Evolutionary conservation across 768 basidiomycete species (phyloP), one percentile per base, ranked within the genome.

Genomic region (Naganishia vaughanmartiniae): DNA sequence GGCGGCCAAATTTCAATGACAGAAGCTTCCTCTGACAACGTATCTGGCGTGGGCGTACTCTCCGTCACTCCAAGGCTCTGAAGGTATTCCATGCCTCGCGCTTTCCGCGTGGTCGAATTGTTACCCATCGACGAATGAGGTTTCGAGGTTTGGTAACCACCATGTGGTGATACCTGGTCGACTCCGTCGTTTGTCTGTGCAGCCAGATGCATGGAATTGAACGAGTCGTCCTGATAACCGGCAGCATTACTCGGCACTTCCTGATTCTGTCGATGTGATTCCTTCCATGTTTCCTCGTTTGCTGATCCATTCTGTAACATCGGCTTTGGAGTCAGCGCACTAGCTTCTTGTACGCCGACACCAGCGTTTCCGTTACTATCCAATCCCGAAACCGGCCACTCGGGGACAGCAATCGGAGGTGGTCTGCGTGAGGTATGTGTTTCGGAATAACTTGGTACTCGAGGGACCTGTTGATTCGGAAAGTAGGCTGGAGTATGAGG

Each of bases 1-100:
- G 57, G 57, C 57, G 34, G 57, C 57, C 57, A 36, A 7, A 24
- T 34, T 58, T 58, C 36, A 17, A 30, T 63, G 26, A n/a, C n/a
- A 15, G 36, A 42, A 15, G 19, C 19, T 63, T 45, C 42, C 60
- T 24, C 12, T 2, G 60, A 26, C 24, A 51, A 1, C 5, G 39
- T 45, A 26, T 42, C 15, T 12, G 4, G 1, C 7, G 14, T 10
- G 26, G 36, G 14, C 30, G 42, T 19, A 26, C 30, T n/a, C 0
- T 63, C 42, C 6, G 60, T 42, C 26, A 63, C 39, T 17, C 39
- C 26, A 5, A 63, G 17, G 28, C 60, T 63, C 26, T 46, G 42
- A 14, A 63, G 60, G 33, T 63, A 63, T 45, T 63, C 60, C 60
- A 63, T 63, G 2, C 60, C 60, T 24, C 60, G 60, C 12, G 24